These are phyloP conservation scores for Dianthus caryophyllus DNA, from an alignment of 148 eudicot species.

Conservation along the genomic window DNA sequence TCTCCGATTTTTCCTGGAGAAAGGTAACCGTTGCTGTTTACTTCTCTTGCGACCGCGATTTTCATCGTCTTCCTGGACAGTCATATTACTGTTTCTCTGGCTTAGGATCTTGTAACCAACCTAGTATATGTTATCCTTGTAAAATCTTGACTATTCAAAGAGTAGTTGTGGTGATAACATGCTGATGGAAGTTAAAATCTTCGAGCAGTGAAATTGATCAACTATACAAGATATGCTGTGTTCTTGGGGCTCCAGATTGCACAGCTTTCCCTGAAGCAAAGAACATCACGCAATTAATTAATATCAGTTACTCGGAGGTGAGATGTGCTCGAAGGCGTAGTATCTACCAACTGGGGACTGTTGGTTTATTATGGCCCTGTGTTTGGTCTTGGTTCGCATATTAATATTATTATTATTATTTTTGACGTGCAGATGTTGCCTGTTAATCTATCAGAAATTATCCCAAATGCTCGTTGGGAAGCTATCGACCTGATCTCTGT, in stretches of 20 bases:
- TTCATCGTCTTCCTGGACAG: too few species aligned
- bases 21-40: conserved; percentile 58
- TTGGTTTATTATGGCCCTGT: not conserved
- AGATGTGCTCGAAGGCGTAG: conserved; percentile 13
- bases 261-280: conserved; percentile 56
- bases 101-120: too few species aligned
- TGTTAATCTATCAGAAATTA: conserved; percentile 55
- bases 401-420: conserved; percentile 5
- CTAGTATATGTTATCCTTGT: not conserved
- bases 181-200: conserved; percentile 11
- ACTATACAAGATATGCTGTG: conserved; percentile 82
- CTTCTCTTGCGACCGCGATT: too few species aligned
- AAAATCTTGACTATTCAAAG: not conserved
- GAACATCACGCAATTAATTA: conserved; percentile 49
- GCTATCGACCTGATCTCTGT: conserved; percentile 87
- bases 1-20: conserved; percentile 90
- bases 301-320: conserved; percentile 61
- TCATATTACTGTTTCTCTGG: too few species aligned
- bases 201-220: conserved; percentile 86
- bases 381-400: conserved; percentile 9
- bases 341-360: not conserved
- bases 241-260: conserved; percentile 82
- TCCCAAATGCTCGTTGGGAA: conserved; percentile 77
- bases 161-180: not conserved
- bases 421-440: conserved; percentile 45